phyloP scores from a whole-genome alignment of 495 filamentous ascomycete genomes.

The Pseudevernia furfuracea region DNA sequence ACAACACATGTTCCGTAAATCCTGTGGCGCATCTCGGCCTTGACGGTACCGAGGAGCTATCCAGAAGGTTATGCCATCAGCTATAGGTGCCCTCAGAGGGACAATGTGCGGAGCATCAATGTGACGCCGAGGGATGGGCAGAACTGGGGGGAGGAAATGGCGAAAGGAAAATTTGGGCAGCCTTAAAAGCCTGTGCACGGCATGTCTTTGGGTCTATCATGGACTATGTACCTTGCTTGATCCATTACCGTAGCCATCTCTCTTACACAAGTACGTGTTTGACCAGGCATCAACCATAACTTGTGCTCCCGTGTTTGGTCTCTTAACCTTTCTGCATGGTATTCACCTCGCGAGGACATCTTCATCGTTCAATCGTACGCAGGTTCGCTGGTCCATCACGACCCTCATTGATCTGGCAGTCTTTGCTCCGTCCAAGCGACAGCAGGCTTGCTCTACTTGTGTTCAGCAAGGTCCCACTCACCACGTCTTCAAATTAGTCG shows the following conservation, averaged over 20 bases:
- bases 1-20: conserved; percentile 20
- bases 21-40: conserved; percentile 16
- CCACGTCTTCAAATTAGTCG: background rate
- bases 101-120: background rate
- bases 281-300: background rate
- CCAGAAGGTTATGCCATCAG: conserved; percentile 17
- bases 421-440: background rate
- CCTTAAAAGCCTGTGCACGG: background rate
- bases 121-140: conserved; percentile 14
- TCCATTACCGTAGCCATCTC: background rate
- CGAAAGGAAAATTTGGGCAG: background rate
- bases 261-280: background rate
- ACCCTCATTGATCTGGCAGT: background rate
- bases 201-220: background rate
- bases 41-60: conserved; percentile 16
- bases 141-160: conserved; percentile 19
- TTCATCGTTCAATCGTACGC: background rate
- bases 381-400: background rate
- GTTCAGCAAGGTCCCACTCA: background rate
- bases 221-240: background rate
- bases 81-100: conserved; percentile 9
- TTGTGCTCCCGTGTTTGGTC: background rate
- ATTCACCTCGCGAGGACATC: background rate
- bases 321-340: background rate
- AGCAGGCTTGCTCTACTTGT: background rate